Percentiles rank a stretch among this genome's conserved stretches.
phyloP scores from a whole-genome alignment of 2,329 filamentous ascomycete species.

The Ophiostoma pallidulum region DNA sequence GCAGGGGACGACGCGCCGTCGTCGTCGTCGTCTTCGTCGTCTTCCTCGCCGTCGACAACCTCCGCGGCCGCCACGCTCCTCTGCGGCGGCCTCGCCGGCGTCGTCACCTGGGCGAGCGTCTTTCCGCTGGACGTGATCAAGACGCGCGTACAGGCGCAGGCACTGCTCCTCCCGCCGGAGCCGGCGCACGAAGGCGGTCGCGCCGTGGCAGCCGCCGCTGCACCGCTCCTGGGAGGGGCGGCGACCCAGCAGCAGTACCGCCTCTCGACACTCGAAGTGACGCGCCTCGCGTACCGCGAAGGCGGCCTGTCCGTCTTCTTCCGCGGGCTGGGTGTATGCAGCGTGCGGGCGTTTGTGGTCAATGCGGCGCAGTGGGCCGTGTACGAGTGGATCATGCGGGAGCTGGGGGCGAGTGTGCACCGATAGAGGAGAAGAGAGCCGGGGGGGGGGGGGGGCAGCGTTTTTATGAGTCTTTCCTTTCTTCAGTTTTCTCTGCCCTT shows the following conservation, averaged over 20 bases:
- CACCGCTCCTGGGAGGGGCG: conserved; percentile 24
- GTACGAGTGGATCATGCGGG: conserved; percentile 78
- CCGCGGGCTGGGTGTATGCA: conserved; percentile 69
- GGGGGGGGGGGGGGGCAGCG: too few relatives aligned
- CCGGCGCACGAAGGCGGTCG: too few relatives aligned
- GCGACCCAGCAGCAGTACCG: background rate
- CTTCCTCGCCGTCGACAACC: too few relatives aligned
- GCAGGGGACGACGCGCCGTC: conserved; percentile 7
- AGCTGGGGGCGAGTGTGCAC: conserved; percentile 29
- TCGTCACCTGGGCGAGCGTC: conserved; percentile 81
- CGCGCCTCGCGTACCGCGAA: conserved; percentile 54
- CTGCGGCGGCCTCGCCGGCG: conserved; percentile 78
- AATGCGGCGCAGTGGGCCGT: conserved; percentile 90
- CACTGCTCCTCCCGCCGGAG: conserved; percentile 21
- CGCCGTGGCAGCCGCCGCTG: conserved; percentile 18
- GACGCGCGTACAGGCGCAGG: conserved; percentile 78
- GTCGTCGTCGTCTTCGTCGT: background rate
- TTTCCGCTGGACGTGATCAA: conserved; percentile 92
- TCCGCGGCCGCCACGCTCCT: conserved; percentile 51
- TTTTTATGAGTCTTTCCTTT: too few relatives aligned
- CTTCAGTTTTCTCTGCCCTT: too few relatives aligned
- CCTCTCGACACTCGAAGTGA: conserved; percentile 51
- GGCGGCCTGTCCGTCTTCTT: conserved; percentile 59
- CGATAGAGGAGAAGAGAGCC: background rate
- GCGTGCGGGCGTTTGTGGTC: conserved; percentile 76